phyloP scores from a whole-genome alignment of 1,284 basidiomycete genomes.

The Hypsizygus ulmarius region DNA sequence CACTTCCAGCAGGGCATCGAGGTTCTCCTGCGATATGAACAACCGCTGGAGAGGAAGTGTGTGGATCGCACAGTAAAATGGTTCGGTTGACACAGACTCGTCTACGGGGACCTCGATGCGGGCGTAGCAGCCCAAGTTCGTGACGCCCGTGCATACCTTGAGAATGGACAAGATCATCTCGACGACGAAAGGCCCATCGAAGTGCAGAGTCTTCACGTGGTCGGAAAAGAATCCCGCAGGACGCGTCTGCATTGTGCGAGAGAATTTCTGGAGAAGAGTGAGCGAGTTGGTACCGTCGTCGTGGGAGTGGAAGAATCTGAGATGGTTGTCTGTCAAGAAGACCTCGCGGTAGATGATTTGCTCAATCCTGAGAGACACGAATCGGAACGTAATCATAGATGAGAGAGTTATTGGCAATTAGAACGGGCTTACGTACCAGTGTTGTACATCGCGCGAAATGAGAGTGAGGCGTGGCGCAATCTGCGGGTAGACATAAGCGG shows the following conservation, averaged over 20 bases:
- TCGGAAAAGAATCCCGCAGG: constrained; percentile 18
- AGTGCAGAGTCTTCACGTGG: constrained; percentile 17
- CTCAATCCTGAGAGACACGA: constrained; percentile 13
- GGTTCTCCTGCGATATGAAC: constrained; percentile 14
- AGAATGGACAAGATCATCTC: constrained; percentile 15
- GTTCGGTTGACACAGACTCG: background rate
- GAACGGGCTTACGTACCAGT: constrained; percentile 10
- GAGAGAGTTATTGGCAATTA: background rate
- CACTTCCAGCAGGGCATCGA: constrained; percentile 3
- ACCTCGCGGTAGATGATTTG: constrained; percentile 20
- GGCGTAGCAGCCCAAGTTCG: constrained; percentile 17
- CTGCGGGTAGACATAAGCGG: constrained; percentile 10
- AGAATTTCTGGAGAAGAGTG: constrained; percentile 11
- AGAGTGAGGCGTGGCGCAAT: constrained; percentile 15
- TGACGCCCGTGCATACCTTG: constrained; percentile 15
- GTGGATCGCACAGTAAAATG: constrained; percentile 10
- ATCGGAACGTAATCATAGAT: too few relatives aligned
- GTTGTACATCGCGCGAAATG: constrained; percentile 16
- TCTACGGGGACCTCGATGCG: constrained; percentile 1
- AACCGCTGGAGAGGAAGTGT: constrained; percentile 16
- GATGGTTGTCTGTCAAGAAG: constrained; percentile 12
- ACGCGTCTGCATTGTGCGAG: constrained; percentile 9
- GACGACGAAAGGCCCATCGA: constrained; percentile 8
- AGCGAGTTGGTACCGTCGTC: background rate
- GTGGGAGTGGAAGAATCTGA: background rate